These are phyloP conservation scores for Cardiospermum halicacabum DNA, from an alignment of 345 rosid genomes.

Conservation along the genomic window DNA sequence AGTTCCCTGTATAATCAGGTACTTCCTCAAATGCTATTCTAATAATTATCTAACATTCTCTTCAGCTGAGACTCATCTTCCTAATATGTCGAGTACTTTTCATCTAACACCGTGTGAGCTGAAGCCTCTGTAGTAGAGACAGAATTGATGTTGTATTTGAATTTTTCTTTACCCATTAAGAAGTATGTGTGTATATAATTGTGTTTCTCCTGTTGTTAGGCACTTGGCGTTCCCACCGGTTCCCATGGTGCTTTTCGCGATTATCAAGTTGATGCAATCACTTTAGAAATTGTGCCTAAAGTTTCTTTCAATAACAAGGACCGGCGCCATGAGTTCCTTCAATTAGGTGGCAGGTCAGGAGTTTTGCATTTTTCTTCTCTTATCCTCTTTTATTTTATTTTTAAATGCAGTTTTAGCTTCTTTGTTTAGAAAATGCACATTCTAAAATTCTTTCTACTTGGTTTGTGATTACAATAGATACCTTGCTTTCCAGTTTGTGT, in stretches of 20 bases:
- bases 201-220: constrained; percentile 43
- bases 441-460: constrained; percentile 10
- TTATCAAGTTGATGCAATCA: constrained; percentile 90
- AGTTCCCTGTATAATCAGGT: constrained; percentile 92
- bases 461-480: background rate
- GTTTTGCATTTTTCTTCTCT: background rate
- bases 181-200: constrained; percentile 2
- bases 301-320: constrained; percentile 37
- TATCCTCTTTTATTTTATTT: no score
- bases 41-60: constrained; percentile 1
- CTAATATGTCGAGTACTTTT: background rate
- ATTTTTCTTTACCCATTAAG: background rate
- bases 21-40: background rate
- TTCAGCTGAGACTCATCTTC: background rate
- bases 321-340: constrained; percentile 59
- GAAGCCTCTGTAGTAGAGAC: background rate
- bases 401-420: background rate
- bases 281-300: constrained; percentile 74
- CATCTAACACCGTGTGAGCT: background rate
- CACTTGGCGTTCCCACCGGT: constrained; percentile 91
- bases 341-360: constrained; percentile 69
- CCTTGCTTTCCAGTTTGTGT: background rate
- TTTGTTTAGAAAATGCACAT: constrained; percentile 10
- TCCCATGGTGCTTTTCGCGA: constrained; percentile 97
- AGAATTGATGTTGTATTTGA: background rate